Conservation (phyloP, 2,329 filamentous ascomycete species). For the Fusarium nurragi region DNA sequence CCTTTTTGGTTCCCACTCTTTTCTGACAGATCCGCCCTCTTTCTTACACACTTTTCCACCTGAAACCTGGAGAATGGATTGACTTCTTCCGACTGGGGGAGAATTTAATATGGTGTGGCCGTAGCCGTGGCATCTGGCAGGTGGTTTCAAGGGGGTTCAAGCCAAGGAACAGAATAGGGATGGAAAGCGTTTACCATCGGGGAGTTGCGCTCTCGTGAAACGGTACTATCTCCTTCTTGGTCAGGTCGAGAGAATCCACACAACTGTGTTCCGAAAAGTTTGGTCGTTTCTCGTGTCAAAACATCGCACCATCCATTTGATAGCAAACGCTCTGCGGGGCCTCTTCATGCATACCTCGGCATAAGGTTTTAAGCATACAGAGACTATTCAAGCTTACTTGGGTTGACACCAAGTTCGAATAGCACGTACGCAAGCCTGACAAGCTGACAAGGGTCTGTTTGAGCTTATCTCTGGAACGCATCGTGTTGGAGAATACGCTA, state of each 20-base stretch:
- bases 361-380: slow-evolving; percentile 17
- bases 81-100: slow-evolving; percentile 31
- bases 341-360: too few relatives aligned
- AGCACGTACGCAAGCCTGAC: background rate
- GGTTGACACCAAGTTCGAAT: slow-evolving; percentile 8
- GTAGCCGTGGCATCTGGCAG: background rate
- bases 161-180: background rate
- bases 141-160: slow-evolving; percentile 22
- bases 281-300: slow-evolving; percentile 11
- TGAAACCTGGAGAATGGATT: slow-evolving; percentile 27
- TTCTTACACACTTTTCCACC: slow-evolving; percentile 19
- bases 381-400: slow-evolving; percentile 13
- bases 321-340: background rate
- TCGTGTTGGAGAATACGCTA: slow-evolving; percentile 13
- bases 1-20: background rate
- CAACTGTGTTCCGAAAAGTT: slow-evolving; percentile 20
- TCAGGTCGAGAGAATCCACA: slow-evolving; percentile 6
- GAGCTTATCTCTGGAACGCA: slow-evolving; percentile 11
- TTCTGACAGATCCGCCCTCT: slow-evolving; percentile 10
- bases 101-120: slow-evolving; percentile 8
- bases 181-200: background rate
- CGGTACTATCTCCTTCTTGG: background rate
- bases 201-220: slow-evolving; percentile 19
- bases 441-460: slow-evolving; percentile 9
- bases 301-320: background rate